Conservation (phyloP, 2,329 filamentous ascomycete genomes). For the Paraphoma sp. region DNA sequence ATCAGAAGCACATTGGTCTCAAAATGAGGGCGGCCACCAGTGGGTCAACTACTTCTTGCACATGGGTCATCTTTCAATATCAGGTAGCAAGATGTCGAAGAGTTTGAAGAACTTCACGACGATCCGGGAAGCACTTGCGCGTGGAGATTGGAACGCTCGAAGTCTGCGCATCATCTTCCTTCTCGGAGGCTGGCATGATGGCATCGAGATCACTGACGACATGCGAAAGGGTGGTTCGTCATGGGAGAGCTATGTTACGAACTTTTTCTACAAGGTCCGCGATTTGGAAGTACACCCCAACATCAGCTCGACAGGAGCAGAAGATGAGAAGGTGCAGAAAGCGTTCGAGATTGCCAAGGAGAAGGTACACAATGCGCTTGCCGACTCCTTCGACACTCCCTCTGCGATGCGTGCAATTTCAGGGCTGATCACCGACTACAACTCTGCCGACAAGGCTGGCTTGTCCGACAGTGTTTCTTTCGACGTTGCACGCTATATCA, state of each 20-base stretch:
- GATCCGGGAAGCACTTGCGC: slow-evolving; percentile 78
- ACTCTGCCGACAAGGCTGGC: slow-evolving; percentile 55
- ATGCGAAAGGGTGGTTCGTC: slow-evolving; percentile 75
- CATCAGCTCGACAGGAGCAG: slow-evolving; percentile 33
- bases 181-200: slow-evolving; percentile 87
- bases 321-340: slow-evolving; percentile 53
- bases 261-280: slow-evolving; percentile 68
- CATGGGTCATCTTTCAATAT: slow-evolving; percentile 90
- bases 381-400: slow-evolving; percentile 88
- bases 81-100: slow-evolving; percentile 95
- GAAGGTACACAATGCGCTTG: slow-evolving; percentile 69
- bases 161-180: slow-evolving; percentile 86
- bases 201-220: slow-evolving; percentile 87
- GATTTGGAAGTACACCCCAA: slow-evolving; percentile 53
- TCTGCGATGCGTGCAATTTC: slow-evolving; percentile 79
- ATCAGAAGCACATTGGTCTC: slow-evolving; percentile 80
- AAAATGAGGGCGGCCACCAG: slow-evolving; percentile 57
- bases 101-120: slow-evolving; percentile 95
- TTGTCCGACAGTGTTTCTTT: slow-evolving; percentile 58
- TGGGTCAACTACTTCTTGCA: slow-evolving; percentile 98
- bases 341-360: slow-evolving; percentile 62
- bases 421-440: slow-evolving; percentile 79
- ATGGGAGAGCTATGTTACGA: slow-evolving; percentile 83
- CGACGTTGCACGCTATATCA: slow-evolving; percentile 76
- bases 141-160: slow-evolving; percentile 76